Evolutionary conservation across 2,329 filamentous ascomycete genomes (phyloP).

Genomic region (Zymoseptoria crescenta): DNA sequence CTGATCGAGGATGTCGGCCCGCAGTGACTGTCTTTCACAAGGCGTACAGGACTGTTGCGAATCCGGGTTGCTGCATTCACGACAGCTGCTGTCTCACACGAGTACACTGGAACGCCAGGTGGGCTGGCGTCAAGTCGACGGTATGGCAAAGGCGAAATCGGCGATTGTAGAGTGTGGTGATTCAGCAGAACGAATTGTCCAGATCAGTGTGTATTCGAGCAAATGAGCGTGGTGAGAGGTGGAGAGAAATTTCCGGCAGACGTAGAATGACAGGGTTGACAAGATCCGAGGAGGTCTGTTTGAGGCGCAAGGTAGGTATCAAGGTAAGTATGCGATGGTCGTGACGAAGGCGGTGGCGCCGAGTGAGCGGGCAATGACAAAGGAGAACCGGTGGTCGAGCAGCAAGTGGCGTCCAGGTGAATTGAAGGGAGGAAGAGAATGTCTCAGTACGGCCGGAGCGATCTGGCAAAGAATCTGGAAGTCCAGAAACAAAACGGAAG

Average conservation of each 20-base stretch:
- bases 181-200: background rate
- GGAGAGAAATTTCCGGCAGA: background rate
- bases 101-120: constrained; percentile 2
- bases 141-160: constrained; percentile 6
- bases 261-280: background rate
- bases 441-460: background rate
- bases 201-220: background rate
- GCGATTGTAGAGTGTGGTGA: background rate
- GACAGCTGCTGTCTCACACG: constrained; percentile 15
- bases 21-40: background rate
- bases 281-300: background rate
- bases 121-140: constrained; percentile 5
- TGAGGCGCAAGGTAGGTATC: background rate
- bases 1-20: background rate
- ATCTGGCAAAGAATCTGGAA: background rate
- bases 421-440: background rate
- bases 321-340: background rate
- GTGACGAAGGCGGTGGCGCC: background rate
- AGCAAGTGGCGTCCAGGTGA: background rate
- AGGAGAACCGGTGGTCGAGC: background rate
- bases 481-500: background rate
- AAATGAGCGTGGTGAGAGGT: background rate
- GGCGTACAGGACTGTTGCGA: constrained; percentile 1
- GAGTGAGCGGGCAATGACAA: background rate
- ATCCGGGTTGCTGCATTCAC: constrained; percentile 13